These are phyloP conservation scores for Tephrocybe sp. DNA, from an alignment of 768 basidiomycete genomes.

Conservation along the genomic window DNA sequence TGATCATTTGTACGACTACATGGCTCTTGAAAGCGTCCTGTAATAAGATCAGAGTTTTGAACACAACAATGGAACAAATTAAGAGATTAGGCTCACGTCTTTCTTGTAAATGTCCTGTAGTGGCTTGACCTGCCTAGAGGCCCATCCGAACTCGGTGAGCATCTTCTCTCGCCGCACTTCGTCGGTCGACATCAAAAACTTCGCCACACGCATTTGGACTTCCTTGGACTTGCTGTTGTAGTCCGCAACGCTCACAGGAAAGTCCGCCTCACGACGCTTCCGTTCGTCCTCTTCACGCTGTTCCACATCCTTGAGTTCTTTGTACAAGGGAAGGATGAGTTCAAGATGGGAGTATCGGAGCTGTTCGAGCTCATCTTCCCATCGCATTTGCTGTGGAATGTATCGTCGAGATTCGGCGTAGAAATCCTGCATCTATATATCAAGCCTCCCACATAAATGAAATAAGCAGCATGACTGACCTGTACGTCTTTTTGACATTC, in stretches of 20 bases:
- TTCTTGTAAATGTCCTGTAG: conserved; percentile 38
- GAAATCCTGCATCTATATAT: conserved; percentile 17
- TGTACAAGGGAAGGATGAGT: conserved; percentile 21
- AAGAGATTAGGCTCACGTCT: conserved; percentile 37
- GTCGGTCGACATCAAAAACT: conserved; percentile 37
- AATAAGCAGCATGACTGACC: not conserved
- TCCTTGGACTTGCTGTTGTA: conserved; percentile 38
- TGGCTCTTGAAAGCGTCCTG: conserved; percentile 21
- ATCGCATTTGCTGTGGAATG: conserved; percentile 19
- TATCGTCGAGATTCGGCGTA: conserved; percentile 23
- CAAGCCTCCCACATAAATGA: not conserved
- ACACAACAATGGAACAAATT: not conserved
- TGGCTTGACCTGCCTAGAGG: conserved; percentile 45
- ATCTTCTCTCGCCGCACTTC: conserved; percentile 41
- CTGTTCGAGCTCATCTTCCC: conserved; percentile 29
- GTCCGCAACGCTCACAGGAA: conserved; percentile 34
- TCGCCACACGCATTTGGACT: conserved; percentile 48
- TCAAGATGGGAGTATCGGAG: conserved; percentile 31
- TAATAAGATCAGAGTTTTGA: not conserved
- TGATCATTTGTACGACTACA: conserved; percentile 17
- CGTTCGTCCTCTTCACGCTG: conserved; percentile 23
- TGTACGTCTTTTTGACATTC: conserved; percentile 25
- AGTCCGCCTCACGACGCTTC: conserved; percentile 25
- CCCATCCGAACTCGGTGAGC: conserved; percentile 51
- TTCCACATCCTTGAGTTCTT: conserved; percentile 18